Evolutionary conservation across 2,329 filamentous ascomycete genomes (phyloP).

Genomic region (Pochonia chlamydosporia): DNA sequence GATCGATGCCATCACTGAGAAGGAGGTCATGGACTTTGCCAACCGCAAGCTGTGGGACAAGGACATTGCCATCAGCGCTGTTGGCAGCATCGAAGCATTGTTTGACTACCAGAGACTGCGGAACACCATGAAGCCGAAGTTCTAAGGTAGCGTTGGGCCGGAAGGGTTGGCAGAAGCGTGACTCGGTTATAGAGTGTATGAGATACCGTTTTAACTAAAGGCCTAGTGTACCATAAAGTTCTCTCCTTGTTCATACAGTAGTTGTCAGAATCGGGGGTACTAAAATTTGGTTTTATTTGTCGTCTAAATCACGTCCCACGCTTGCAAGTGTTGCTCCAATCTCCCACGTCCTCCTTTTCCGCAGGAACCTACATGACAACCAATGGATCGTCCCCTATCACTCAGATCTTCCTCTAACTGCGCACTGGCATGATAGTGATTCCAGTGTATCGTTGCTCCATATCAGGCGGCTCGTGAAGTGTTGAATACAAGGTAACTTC

Average conservation of each 20-base stretch:
- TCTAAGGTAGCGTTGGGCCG: constrained; percentile 32
- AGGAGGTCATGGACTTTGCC: constrained; percentile 96
- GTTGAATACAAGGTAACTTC: too few relatives aligned
- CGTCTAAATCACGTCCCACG: constrained; percentile 1
- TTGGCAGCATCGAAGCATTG: constrained; percentile 85
- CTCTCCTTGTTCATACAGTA: constrained; percentile 29
- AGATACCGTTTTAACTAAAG: constrained; percentile 41
- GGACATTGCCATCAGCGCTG: constrained; percentile 88
- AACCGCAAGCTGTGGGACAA: constrained; percentile 95
- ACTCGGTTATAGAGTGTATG: constrained; percentile 50
- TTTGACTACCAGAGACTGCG: constrained; percentile 74
- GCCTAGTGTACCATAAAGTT: constrained; percentile 51
- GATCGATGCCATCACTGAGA: constrained; percentile 83
- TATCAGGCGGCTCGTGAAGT: too few relatives aligned
- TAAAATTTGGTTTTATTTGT: constrained; percentile 11
- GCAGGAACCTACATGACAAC: too few relatives aligned
- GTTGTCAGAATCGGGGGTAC: constrained; percentile 19
- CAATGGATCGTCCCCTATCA: too few relatives aligned
- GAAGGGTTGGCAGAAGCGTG: constrained; percentile 27
- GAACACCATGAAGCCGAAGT: constrained; percentile 83
- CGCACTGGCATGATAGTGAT: too few relatives aligned
- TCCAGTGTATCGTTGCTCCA: too few relatives aligned
- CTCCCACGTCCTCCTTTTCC: too few relatives aligned
- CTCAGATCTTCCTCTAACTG: too few relatives aligned
- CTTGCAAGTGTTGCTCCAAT: background rate